Conservation (phyloP, 2,329 filamentous ascomycete species). For the Madurella mycetomatis region DNA sequence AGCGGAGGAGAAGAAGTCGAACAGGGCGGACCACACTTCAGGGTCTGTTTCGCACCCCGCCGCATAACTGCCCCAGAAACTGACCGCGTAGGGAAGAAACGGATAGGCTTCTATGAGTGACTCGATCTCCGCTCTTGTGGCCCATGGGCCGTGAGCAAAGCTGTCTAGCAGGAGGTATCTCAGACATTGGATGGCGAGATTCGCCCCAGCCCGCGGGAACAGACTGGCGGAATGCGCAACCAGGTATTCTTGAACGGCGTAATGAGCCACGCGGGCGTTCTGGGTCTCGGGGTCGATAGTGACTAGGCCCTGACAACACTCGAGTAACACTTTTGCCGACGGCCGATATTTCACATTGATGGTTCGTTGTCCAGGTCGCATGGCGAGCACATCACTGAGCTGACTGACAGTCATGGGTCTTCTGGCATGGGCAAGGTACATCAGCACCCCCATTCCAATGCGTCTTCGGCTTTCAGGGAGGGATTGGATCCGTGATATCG, state of each 20-base stretch:
- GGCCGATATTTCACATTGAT: constrained; percentile 8
- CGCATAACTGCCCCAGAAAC: not conserved
- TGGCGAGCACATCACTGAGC: constrained; percentile 30
- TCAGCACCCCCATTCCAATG: constrained; percentile 27
- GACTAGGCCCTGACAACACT: constrained; percentile 18
- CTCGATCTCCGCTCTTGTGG: not conserved
- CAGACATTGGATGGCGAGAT: constrained; percentile 4
- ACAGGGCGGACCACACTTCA: not conserved
- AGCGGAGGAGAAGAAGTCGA: not conserved
- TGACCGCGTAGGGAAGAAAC: constrained; percentile 3
- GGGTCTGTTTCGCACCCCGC: not conserved
- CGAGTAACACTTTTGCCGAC: constrained; percentile 10
- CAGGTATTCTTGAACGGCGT: constrained; percentile 14
- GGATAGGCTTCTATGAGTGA: not conserved
- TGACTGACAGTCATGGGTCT: constrained; percentile 27
- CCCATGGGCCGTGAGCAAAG: constrained; percentile 7
- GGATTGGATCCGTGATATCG: constrained; percentile 26
- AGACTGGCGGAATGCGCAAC: not conserved
- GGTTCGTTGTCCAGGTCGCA: constrained; percentile 19
- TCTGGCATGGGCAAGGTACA: constrained; percentile 30
- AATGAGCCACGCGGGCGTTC: constrained; percentile 7
- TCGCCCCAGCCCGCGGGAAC: constrained; percentile 6
- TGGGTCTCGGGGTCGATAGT: constrained; percentile 8
- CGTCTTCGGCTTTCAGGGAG: constrained; percentile 23
- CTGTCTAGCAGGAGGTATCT: constrained; percentile 8